These are phyloP conservation scores for Urtica urens DNA, from an alignment of 306 rosid species.

Conservation along the genomic window DNA sequence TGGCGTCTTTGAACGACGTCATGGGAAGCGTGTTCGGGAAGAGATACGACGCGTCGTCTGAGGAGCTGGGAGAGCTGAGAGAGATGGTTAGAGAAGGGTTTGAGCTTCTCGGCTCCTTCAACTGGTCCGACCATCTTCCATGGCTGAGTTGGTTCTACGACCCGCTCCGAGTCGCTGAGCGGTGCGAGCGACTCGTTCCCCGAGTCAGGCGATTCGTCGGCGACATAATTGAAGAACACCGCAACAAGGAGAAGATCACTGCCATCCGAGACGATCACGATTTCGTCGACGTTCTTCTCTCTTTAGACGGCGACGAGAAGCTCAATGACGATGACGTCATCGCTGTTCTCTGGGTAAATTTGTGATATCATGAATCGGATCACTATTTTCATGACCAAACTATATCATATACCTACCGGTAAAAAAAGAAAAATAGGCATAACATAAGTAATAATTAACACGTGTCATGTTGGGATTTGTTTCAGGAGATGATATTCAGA, in stretches of 20 bases:
- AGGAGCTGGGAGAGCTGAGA: slow-evolving; percentile 20
- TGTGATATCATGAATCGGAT: too few species aligned
- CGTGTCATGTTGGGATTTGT: too few species aligned
- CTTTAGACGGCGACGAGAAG: slow-evolving; percentile 35
- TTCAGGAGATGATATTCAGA: slow-evolving; percentile 50
- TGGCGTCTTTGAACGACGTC: slow-evolving; percentile 32
- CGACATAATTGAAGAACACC: slow-evolving; percentile 30
- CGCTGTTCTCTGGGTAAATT: slow-evolving; percentile 45
- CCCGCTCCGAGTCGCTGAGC: slow-evolving; percentile 23
- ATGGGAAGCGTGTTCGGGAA: slow-evolving; percentile 43
- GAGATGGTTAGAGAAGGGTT: slow-evolving; percentile 44
- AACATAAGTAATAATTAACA: too few species aligned
- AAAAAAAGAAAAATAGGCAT: too few species aligned
- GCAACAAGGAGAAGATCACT: background rate
- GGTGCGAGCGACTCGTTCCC: slow-evolving; percentile 36
- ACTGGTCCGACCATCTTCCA: slow-evolving; percentile 41
- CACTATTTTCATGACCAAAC: too few species aligned
- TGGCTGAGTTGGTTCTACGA: slow-evolving; percentile 35
- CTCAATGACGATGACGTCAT: slow-evolving; percentile 38
- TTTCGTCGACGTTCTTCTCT: slow-evolving; percentile 44
- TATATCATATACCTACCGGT: too few species aligned
- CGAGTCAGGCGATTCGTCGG: slow-evolving; percentile 30
- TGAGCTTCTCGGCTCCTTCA: slow-evolving; percentile 43
- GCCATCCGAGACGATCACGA: slow-evolving; percentile 22
- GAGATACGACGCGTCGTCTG: slow-evolving; percentile 11